Evolutionary conservation across 2,329 filamentous ascomycete genomes (phyloP).

Genomic region (Ploettnerulaceae sp.): DNA sequence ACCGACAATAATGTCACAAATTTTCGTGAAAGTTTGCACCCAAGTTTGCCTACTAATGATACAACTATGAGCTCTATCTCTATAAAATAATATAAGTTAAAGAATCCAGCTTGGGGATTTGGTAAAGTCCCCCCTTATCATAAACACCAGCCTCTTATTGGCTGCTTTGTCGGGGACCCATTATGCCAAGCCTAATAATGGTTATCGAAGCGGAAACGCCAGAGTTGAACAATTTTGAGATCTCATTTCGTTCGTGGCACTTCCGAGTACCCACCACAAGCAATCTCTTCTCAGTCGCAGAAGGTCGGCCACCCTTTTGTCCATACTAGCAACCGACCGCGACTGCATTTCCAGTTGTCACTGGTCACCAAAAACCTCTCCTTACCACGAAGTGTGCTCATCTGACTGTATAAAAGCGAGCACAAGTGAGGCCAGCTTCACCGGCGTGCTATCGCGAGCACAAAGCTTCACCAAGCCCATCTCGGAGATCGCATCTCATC

Average conservation of each 20-base stretch:
- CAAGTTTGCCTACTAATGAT: too few species aligned
- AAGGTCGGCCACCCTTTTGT: not conserved
- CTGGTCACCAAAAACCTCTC: too few species aligned
- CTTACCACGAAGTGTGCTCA: too few species aligned
- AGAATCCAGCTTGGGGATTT: too few species aligned
- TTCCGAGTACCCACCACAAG: slow-evolving; percentile 1
- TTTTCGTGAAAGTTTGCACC: too few species aligned
- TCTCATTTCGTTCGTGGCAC: slow-evolving; percentile 6
- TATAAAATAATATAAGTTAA: too few species aligned
- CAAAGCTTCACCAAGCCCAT: not conserved
- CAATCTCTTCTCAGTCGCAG: slow-evolving; percentile 1
- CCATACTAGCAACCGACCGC: not conserved
- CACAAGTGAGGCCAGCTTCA: not conserved
- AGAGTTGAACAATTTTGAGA: not conserved
- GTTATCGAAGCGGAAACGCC: slow-evolving; percentile 6
- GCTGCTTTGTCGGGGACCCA: too few species aligned
- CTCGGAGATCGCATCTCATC: not conserved
- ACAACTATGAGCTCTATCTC: too few species aligned
- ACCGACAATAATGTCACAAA: too few species aligned
- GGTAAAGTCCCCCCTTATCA: too few species aligned
- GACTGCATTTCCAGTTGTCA: not conserved
- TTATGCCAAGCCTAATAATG: not conserved
- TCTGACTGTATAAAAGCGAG: too few species aligned
- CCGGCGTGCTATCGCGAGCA: not conserved
- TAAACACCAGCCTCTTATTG: too few species aligned